Conservation (phyloP, 768 basidiomycete species). For the Hericium rajendrae region DNA sequence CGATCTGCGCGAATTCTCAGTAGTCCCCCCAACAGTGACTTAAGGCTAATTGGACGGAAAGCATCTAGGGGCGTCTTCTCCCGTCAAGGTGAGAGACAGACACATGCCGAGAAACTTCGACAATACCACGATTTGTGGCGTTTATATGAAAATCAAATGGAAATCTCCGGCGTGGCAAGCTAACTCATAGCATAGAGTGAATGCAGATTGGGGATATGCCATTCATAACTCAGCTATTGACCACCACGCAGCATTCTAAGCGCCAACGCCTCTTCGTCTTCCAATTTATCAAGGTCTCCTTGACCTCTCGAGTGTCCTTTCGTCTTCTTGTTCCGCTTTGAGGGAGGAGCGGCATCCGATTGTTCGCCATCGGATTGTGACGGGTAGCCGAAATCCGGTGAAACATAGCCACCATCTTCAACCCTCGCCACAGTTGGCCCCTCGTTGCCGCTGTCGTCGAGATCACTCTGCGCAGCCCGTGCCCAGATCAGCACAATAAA, state of each 20-base stretch:
- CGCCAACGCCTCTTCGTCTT: slow-evolving; percentile 58
- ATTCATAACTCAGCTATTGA: slow-evolving; percentile 6
- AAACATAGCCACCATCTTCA: slow-evolving; percentile 55
- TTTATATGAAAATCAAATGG: too few relatives aligned
- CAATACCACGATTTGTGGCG: too few relatives aligned
- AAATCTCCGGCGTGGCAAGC: too few relatives aligned
- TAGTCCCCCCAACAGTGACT: too few relatives aligned
- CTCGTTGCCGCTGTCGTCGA: slow-evolving; percentile 17
- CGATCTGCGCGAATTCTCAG: too few relatives aligned
- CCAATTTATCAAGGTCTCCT: slow-evolving; percentile 26
- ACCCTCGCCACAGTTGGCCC: slow-evolving; percentile 27
- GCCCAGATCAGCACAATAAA: neutral
- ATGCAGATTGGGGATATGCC: too few relatives aligned
- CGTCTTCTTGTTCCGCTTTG: slow-evolving; percentile 23
- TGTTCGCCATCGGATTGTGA: slow-evolving; percentile 23
- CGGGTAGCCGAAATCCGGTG: slow-evolving; percentile 57
- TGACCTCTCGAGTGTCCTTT: slow-evolving; percentile 12
- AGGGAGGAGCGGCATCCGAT: slow-evolving; percentile 13
- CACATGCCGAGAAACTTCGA: too few relatives aligned
- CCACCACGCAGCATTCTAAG: slow-evolving; percentile 40
- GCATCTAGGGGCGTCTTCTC: too few relatives aligned
- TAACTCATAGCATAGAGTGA: too few relatives aligned
- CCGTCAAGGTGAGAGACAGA: too few relatives aligned
- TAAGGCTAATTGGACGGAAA: too few relatives aligned
- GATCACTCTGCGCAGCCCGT: slow-evolving; percentile 5